Percentiles rank a stretch among this genome's conserved stretches.
Evolutionary conservation across 805 yeast genomes (phyloP).

Genomic region (Jamesozyma hellenica): DNA sequence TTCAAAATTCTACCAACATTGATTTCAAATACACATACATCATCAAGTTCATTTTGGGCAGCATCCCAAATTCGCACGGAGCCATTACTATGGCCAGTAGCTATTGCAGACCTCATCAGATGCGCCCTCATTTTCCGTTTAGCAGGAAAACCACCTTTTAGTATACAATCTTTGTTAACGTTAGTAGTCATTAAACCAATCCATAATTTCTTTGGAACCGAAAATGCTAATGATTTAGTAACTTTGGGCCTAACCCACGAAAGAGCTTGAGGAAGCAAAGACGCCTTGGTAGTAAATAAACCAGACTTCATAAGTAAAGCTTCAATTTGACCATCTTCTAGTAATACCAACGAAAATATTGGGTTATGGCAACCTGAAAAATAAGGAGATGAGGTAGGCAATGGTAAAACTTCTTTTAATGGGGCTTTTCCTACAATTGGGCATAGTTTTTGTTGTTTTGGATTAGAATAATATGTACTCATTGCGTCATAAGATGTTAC

Average conservation of each 20-base stretch:
- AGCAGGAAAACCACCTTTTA: slow-evolving; percentile 69
- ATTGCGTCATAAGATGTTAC: slow-evolving; percentile 77
- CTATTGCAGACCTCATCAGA: slow-evolving; percentile 48
- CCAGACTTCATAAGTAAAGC: slow-evolving; percentile 52
- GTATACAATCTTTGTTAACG: slow-evolving; percentile 33
- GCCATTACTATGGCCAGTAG: slow-evolving; percentile 84
- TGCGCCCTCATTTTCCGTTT: slow-evolving; percentile 38
- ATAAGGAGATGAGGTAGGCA: slow-evolving; percentile 60
- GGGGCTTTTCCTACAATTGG: slow-evolving; percentile 43
- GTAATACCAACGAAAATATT: slow-evolving; percentile 43
- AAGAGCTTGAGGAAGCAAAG: slow-evolving; percentile 69
- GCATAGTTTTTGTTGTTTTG: slow-evolving; percentile 44
- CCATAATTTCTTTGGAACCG: slow-evolving; percentile 62
- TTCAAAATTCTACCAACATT: slow-evolving; percentile 42
- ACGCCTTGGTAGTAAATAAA: slow-evolving; percentile 39
- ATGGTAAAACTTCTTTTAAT: slow-evolving; percentile 39
- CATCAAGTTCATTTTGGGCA: slow-evolving; percentile 60
- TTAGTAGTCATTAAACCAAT: slow-evolving; percentile 50
- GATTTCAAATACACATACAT: slow-evolving; percentile 49
- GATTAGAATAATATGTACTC: slow-evolving; percentile 62
- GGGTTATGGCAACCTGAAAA: slow-evolving; percentile 79
- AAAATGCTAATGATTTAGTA: slow-evolving; percentile 43
- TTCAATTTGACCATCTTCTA: slow-evolving; percentile 57
- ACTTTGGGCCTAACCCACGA: slow-evolving; percentile 70
- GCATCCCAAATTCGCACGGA: slow-evolving; percentile 77